Percentiles rank a stretch among this genome's conserved stretches.
phyloP scores from a whole-genome alignment of 2,329 filamentous ascomycete genomes.

The Trichophyton verrucosum region DNA sequence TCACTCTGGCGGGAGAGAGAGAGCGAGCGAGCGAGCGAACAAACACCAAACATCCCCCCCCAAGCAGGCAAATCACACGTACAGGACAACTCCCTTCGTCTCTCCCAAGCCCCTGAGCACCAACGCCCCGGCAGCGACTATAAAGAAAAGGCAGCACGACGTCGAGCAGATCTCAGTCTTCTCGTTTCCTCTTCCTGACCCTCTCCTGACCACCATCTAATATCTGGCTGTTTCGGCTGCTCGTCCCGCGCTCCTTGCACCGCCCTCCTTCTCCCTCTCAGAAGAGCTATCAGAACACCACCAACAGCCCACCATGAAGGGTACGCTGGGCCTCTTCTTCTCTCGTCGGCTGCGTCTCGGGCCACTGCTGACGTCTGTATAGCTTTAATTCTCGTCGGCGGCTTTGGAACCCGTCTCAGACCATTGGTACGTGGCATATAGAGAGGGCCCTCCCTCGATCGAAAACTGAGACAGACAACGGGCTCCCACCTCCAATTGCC shows the following conservation, averaged over 20 bases:
- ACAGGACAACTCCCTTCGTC: not conserved
- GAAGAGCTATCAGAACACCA: not conserved
- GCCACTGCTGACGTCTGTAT: slow-evolving; percentile 15
- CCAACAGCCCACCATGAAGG: slow-evolving; percentile 30
- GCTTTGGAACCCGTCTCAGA: slow-evolving; percentile 94
- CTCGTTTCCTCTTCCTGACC: not conserved
- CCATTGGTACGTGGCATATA: slow-evolving; percentile 59
- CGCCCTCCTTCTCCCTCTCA: not conserved
- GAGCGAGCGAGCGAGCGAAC: too few species aligned
- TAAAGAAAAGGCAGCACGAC: not conserved
- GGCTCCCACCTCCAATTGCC: not conserved
- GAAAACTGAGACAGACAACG: not conserved
- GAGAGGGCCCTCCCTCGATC: slow-evolving; percentile 3
- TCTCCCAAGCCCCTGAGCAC: not conserved
- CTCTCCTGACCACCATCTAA: not conserved
- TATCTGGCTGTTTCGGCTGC: not conserved
- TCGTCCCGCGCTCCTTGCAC: not conserved
- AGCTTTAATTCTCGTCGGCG: slow-evolving; percentile 98
- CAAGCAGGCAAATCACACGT: too few species aligned
- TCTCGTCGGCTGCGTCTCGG: not conserved
- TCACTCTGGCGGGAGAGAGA: not conserved
- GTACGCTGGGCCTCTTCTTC: slow-evolving; percentile 20
- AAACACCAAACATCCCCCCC: too few species aligned
- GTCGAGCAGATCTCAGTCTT: not conserved
- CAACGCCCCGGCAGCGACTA: too few species aligned